Conservation (phyloP, 345 rosid species). For the Noccaea caerulescens region DNA sequence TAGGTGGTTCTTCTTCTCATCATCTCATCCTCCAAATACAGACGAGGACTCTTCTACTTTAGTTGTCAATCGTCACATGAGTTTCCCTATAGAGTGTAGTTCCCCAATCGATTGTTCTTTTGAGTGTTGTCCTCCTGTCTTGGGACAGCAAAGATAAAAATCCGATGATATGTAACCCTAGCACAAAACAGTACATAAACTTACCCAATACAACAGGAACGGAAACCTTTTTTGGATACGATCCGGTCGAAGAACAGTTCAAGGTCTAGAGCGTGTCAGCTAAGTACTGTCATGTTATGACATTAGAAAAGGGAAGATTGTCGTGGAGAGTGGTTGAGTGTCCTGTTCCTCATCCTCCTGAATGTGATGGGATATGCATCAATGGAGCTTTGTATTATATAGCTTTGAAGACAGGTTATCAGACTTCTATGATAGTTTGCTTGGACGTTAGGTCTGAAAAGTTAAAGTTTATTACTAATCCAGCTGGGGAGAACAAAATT, state of each 20-base stretch:
- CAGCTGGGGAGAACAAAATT: no score
- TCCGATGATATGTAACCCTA: neutral
- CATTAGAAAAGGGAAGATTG: neutral
- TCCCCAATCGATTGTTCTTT: no score
- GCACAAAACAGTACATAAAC: neutral
- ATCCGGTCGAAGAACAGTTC: neutral
- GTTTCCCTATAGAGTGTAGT: neutral
- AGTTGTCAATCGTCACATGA: neutral
- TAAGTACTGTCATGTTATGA: neutral
- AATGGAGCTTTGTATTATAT: neutral
- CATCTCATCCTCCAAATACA: neutral
- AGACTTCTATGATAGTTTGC: no score
- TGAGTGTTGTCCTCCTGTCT: neutral
- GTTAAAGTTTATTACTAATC: no score
- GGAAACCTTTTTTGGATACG: neutral
- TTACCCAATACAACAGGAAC: neutral
- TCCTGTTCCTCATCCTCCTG: neutral
- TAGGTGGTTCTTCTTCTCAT: neutral
- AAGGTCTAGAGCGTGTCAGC: neutral
- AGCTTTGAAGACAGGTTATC: no score
- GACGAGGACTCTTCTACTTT: neutral
- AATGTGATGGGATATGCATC: neutral
- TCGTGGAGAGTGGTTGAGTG: neutral
- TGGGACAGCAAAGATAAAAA: neutral
- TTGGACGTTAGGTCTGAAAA: no score